Base-by-base conservation (phyloP, 345 rosid species). In the Erysimum cheiranthoides region DNA sequence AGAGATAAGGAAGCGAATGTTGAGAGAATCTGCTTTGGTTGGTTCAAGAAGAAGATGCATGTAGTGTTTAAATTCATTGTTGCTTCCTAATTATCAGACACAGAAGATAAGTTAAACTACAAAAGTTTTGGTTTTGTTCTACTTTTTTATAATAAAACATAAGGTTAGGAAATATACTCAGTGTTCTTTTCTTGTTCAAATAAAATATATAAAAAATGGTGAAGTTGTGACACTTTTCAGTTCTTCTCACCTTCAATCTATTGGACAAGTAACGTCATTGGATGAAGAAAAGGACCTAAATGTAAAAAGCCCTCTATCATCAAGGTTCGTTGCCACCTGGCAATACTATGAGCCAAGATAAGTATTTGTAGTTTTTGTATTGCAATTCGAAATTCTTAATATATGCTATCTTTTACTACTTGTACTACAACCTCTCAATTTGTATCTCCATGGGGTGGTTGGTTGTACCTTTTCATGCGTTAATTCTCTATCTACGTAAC, bases 1-100 rank as follows among this genome's bases (percentile, higher is more conserved):
- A n/a, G 36, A 50, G 77, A 71, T 50, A 72, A 78, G 54, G 69
- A 34, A 66, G 73, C 0, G 10, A 27, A 17, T 50, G 63, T 34
- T n/a, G 13, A 12, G 64, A 66, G 73, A 59, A 52, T 78, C 73
- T 72, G 77, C 52, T 73, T 78, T 40, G 58, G 77, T 66, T 78
- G 74, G 61, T 66, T 13, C 12, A 66, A 59, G 40, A 78, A 39
- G 63, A 51, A 38, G 77, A 59, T 38, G 50, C 73, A 2, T 39
- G 16, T 49, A 3, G 66, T 70, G 38, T 63, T 62, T 70, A 77
- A 56, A 5, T 56, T 54, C 80, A 70, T 77, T 36, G 53, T 31
- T 70, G 61, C 40, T 38, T 68, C 63, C 34, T 51, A 61, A 50
- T 47, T 38, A 47, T 36, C 61, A 31, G 62, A 68, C 73, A 30